Base-by-base conservation (phyloP, 2,329 filamentous ascomycete species). In the Pestalotiopsis sp. region DNA sequence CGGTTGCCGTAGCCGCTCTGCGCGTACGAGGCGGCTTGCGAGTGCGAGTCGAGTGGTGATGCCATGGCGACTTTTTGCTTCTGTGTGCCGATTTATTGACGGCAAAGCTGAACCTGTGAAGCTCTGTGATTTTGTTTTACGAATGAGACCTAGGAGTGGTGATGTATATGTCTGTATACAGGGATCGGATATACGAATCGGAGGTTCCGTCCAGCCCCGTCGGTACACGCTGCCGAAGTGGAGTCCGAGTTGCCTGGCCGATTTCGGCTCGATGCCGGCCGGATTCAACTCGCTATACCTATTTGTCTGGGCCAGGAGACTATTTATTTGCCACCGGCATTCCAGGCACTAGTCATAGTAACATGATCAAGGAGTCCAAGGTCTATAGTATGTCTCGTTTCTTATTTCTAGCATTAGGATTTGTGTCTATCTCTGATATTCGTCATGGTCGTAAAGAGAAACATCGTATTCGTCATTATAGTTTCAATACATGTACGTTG, bases 1-100 rank as follows among this genome's bases (percentile, higher is more conserved):
- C 76, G 79, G 52, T 77, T 75, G 62, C 77, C 78, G 70, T 80
- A 83, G 68, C 81, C 81, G 48, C 79, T 77, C 2, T 69, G 67
- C 7, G 73, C 70, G 52, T 78, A 78, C 4, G 76, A 77, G 3
- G 58, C 66, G 17, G 65, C 61, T 40, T 69, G 65, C 2, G 68
- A 35, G 35, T 67, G 61, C n/a, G 65, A 14, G 11, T 40, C 13
- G 5, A 69, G n/a, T 1, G 61, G 5, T 20, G 65, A 65, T 1
- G 61, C 4, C 68, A 69, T 69, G 57, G 20, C 52, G 3, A 30
- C 61, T n/a, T n/a, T 52, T 3, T n/a, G 39, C 4, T 13, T 38
- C 4, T 62, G 17, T 14, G 26, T 17, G 9, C 14, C n/a, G 3
- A 20, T 1, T 24, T 6, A 44, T 14, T 35, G 55, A 57, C 13